Percentiles rank a stretch among this genome's conserved stretches.
Evolutionary conservation across 2,329 filamentous ascomycete species (phyloP).

Genomic region (Penicillium sp.): DNA sequence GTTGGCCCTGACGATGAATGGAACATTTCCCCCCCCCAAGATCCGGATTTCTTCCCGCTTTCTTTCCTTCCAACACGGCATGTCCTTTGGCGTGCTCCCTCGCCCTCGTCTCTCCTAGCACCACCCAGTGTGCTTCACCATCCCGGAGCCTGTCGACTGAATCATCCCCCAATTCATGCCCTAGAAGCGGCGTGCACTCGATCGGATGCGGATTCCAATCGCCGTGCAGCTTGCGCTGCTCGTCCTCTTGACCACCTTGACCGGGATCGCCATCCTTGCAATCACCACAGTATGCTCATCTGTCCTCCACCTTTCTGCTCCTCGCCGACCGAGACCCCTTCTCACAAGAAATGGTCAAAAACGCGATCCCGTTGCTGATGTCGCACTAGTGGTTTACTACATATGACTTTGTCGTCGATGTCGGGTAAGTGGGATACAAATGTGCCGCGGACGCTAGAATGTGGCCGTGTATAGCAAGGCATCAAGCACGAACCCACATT

Average conservation of each 20-base stretch:
- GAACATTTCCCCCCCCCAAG: too few relatives aligned
- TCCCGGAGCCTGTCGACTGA: background rate
- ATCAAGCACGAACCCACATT: background rate
- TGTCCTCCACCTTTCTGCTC: too few relatives aligned
- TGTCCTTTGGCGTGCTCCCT: too few relatives aligned
- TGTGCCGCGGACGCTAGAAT: background rate
- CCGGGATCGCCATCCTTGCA: conserved; percentile 70
- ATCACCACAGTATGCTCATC: conserved; percentile 50
- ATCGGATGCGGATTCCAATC: conserved; percentile 73
- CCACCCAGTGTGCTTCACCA: background rate
- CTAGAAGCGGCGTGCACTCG: background rate
- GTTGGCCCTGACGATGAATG: too few relatives aligned
- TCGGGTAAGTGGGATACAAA: conserved; percentile 38
- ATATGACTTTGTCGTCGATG: conserved; percentile 54
- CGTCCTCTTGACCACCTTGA: conserved; percentile 67
- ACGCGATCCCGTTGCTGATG: background rate
- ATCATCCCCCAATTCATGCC: background rate
- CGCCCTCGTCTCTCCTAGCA: too few relatives aligned
- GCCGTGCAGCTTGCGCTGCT: conserved; percentile 78
- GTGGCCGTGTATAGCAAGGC: background rate
- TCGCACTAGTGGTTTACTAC: conserved; percentile 51
- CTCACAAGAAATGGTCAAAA: too few relatives aligned
- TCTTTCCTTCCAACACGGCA: too few relatives aligned
- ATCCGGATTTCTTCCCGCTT: too few relatives aligned
- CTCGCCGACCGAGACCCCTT: too few relatives aligned